Base-by-base conservation (phyloP, 108 stramenopile genomes). In the Epithemia pelagica region DNA sequence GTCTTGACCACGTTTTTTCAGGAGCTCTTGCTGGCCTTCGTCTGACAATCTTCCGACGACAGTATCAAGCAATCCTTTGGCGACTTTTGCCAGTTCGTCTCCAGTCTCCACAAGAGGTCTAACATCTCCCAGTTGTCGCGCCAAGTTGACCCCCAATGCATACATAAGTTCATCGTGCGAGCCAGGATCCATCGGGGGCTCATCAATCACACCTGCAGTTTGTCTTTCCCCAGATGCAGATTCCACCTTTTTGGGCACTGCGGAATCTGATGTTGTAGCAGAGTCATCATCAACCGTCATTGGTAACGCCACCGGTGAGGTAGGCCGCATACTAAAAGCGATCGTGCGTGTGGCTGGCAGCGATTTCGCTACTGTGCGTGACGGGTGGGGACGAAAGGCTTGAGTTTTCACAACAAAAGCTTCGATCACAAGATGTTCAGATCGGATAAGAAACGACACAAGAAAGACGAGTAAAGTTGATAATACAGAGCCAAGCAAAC, bases 161-260 rank as follows among this genome's bases (percentile, higher is more conserved):
- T 92, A 92, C 88, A 92, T 86, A 32, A 92, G 74, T 59, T 92
- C 88, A 24, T 84, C 82, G 62, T 92, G 91, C 0, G 82, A 75
- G 30, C 84, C 91, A 54, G 73, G 59, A 65, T 92, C 86, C 29
- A 31, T 22, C 2, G 62, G 62, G 37, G 62, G 33, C 32, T 63
- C 30, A 1, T 60, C 59, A 60, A 60, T 60, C 37, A 46, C 37
- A 10, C 37, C 37, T 10, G 5, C 37, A 5, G 10, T 15, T 46
- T 46, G 37, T 15, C 15, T 46, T 46, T 46, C 10, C 15, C 15
- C 37, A 5, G 37, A 10, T 46, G 5, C 15, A 15, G 37, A 46
- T 15, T 46, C 37, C 15, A 10, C 37, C 37, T 46, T 46, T 5
- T 46, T 46, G 10, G 5, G 37, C 10, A 46, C 5, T 46, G 37